Conservation (phyloP, 805 yeast species). For the Schwanniomyces pseudopolymorphus region DNA sequence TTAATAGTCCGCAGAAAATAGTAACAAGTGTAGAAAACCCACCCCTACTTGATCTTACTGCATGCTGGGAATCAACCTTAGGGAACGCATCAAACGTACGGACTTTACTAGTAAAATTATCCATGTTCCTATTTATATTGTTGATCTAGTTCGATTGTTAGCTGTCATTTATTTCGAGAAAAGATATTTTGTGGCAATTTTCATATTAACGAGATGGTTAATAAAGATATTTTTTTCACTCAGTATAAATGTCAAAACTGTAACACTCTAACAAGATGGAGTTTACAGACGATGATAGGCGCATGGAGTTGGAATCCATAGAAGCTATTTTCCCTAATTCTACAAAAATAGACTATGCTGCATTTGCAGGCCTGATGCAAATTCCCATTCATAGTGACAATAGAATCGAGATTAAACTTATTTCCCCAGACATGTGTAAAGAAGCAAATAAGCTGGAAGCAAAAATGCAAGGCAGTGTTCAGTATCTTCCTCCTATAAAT, state of each 20-base stretch:
- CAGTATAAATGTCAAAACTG: too few species aligned
- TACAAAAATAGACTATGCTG: slow-evolving; percentile 10
- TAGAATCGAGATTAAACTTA: slow-evolving; percentile 12
- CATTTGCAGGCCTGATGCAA: slow-evolving; percentile 20
- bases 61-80: slow-evolving; percentile 50
- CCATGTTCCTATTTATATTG: slow-evolving; percentile 23
- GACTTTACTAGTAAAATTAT: slow-evolving; percentile 37
- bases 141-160: not conserved
- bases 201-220: not conserved
- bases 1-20: slow-evolving; percentile 57
- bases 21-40: slow-evolving; percentile 70
- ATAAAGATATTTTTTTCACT: too few species aligned
- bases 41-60: slow-evolving; percentile 74
- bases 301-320: slow-evolving; percentile 42
- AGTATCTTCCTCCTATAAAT: slow-evolving; percentile 29
- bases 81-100: slow-evolving; percentile 49
- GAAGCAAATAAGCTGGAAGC: not conserved
- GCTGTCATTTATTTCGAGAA: not conserved
- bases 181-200: not conserved
- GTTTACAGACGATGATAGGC: slow-evolving; percentile 19
- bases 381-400: slow-evolving; percentile 24
- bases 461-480: slow-evolving; percentile 8
- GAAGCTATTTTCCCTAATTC: slow-evolving; percentile 42
- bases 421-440: not conserved
- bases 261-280: slow-evolving; percentile 3